Percentiles rank a stretch among this genome's conserved stretches.
Evolutionary conservation across 2,329 filamentous ascomycete species (phyloP).

Genomic region (Colletotrichum coccodes): DNA sequence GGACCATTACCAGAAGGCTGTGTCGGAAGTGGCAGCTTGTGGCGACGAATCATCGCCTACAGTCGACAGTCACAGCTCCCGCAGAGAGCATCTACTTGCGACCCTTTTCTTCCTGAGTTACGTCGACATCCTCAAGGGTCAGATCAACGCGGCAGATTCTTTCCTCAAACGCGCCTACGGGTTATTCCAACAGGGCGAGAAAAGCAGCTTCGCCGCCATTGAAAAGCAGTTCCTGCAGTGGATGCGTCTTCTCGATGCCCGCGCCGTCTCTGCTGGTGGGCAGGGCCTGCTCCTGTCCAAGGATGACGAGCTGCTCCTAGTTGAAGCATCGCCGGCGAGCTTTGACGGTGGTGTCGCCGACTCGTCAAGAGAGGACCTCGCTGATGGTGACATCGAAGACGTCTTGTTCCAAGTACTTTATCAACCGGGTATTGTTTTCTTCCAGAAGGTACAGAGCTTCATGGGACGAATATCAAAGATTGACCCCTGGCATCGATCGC

Average conservation of each 20-base stretch:
- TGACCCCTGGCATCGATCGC: conserved; percentile 64
- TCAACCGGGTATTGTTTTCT: conserved; percentile 66
- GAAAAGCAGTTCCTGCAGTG: conserved; percentile 63
- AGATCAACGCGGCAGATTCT: conserved; percentile 56
- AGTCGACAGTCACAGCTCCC: conserved; percentile 38
- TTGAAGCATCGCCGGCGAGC: conserved; percentile 54
- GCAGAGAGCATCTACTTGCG: conserved; percentile 56
- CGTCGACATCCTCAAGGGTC: conserved; percentile 57
- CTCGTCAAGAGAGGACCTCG: conserved; percentile 25
- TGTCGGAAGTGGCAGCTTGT: conserved; percentile 42
- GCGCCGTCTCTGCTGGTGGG: conserved; percentile 65
- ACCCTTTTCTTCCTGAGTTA: conserved; percentile 65
- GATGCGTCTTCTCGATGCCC: conserved; percentile 64
- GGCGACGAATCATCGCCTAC: conserved; percentile 6
- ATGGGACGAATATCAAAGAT: conserved; percentile 67
- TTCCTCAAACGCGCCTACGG: conserved; percentile 60
- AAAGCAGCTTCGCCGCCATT: conserved; percentile 46
- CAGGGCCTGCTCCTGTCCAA: conserved; percentile 63
- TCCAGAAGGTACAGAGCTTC: conserved; percentile 67
- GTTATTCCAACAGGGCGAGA: conserved; percentile 54
- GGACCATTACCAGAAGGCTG: conserved; percentile 49
- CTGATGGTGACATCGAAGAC: conserved; percentile 55
- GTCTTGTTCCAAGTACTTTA: conserved; percentile 64
- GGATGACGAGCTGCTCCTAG: conserved; percentile 56
- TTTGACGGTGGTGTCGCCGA: conserved; percentile 44